phyloP scores from a whole-genome alignment of 306 rosid genomes.

The Inga leiocalycina region DNA sequence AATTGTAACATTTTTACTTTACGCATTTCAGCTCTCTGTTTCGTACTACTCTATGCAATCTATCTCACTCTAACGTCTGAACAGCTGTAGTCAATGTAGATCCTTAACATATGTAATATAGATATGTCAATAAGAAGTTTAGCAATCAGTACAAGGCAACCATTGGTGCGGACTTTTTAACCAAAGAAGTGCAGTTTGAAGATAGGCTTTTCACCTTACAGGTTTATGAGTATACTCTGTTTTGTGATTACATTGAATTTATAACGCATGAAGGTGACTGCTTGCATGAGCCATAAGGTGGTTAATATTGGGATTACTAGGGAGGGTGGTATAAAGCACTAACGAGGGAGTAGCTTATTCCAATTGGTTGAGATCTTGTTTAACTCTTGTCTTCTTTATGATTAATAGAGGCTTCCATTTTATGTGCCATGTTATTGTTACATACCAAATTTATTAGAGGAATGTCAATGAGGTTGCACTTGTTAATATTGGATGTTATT shows the following conservation, averaged over 20 bases:
- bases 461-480: neutral
- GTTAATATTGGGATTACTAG: neutral
- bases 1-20: neutral
- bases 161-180: slow-evolving; percentile 94
- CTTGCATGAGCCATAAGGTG: slow-evolving; percentile 5
- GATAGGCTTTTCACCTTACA: slow-evolving; percentile 98
- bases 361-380: neutral
- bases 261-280: slow-evolving; percentile 18
- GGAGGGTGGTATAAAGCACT: neutral
- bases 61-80: neutral
- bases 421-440: neutral
- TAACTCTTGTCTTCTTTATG: slow-evolving; percentile 10
- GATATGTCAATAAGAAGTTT: slow-evolving; percentile 96
- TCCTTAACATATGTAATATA: slow-evolving; percentile 49
- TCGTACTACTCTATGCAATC: neutral
- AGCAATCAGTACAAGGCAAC: slow-evolving; percentile 99
- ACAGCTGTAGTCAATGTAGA: slow-evolving; percentile 10
- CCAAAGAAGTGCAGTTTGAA: slow-evolving; percentile 98
- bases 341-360: slow-evolving; percentile 17
- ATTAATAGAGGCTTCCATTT: neutral
- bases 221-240: slow-evolving; percentile 45
- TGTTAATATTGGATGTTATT: slow-evolving; percentile 24
- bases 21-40: neutral
- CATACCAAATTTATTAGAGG: slow-evolving; percentile 1
- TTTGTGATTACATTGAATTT: slow-evolving; percentile 21